Base-by-base conservation (phyloP, 2,329 filamentous ascomycete species). In the Colletotrichum gloeosporioides region DNA sequence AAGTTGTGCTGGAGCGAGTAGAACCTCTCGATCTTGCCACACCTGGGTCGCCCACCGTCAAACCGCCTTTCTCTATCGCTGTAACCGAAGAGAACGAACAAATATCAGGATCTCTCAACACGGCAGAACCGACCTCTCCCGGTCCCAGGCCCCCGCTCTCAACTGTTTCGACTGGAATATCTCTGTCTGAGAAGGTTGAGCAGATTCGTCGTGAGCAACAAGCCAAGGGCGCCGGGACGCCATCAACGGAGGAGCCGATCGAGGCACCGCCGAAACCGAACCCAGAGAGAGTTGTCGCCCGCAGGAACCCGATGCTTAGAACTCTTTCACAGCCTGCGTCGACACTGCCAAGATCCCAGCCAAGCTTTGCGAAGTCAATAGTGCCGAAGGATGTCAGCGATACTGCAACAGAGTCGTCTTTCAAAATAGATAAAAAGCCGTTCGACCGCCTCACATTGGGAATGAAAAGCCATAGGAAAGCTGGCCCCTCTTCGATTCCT, bases 401-500 rank as follows among this genome's bases (percentile, higher is more conserved):
- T 8, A 73, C 77, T 6, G 63, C 82, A 10, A 82, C 83, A 5
- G 87, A 88, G 59, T 85, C 86, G 10, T 84, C 87, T 27, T 78
- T 84, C 72, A 90, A 89, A 79, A 85, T 85, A 39, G 95, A 98
- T 77, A 96, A 95, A 84, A 95, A 95, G 80, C 88, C 98, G 72
- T 92, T 92, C 16, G 95, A 95, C 78, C 92, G 93, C 71, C 86
- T 96, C 15, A 93, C 92, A 1, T 85, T 96, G 3, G 89, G 88
- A 32, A 85, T 95, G 73, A 96, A 96, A 81, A 85, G 84, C 25
- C 85, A 88, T 74, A 85, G 89, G 31, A 93, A 92, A 80, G 82
- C 84, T 2, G 87, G 87, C 4, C 85, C 88, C n/a, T 99, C 97
- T 2, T 90, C 96, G 57, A 99, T 99, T 76, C 96, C 96, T 32